Evolutionary conservation across 805 yeast species (phyloP).

Genomic region (Candida coleopterorum): DNA sequence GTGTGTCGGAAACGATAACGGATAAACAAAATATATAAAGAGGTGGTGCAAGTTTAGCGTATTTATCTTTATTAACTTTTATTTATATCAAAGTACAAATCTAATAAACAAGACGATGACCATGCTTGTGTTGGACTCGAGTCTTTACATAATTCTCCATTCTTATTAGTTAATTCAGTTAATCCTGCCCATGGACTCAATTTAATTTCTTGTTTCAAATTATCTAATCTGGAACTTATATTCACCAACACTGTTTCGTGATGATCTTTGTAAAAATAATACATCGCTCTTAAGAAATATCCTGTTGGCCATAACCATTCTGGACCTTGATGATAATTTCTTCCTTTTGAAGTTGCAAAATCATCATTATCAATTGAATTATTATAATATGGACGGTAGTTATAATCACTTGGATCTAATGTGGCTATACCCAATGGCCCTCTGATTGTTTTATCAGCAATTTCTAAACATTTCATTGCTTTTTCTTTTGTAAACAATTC

Average conservation of each 20-base stretch:
- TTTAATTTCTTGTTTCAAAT: constrained; percentile 64
- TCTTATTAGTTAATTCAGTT: constrained; percentile 86
- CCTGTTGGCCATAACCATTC: constrained; percentile 97
- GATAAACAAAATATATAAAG: too few relatives aligned
- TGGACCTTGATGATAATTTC: constrained; percentile 98
- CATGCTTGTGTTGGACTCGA: constrained; percentile 97
- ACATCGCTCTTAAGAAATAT: constrained; percentile 76
- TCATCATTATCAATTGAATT: constrained; percentile 79
- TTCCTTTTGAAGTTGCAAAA: constrained; percentile 90
- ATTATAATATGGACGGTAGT: constrained; percentile 84
- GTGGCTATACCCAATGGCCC: constrained; percentile 94
- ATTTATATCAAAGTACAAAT: constrained; percentile 66
- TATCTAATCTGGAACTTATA: constrained; percentile 50
- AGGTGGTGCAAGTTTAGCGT: too few relatives aligned
- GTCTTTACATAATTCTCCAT: constrained; percentile 76
- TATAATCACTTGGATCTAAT: constrained; percentile 86
- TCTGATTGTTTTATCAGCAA: constrained; percentile 70
- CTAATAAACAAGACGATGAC: constrained; percentile 85
- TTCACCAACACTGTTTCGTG: constrained; percentile 43
- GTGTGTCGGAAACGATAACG: constrained; percentile 1
- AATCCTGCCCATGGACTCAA: constrained; percentile 91
- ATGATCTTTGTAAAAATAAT: constrained; percentile 44
- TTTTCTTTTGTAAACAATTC: constrained; percentile 66
- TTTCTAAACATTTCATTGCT: constrained; percentile 60
- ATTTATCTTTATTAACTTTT: too few relatives aligned